These are phyloP conservation scores for Zygoascus hellenicus DNA, from an alignment of 1,139 yeast genomes.

Conservation along the genomic window DNA sequence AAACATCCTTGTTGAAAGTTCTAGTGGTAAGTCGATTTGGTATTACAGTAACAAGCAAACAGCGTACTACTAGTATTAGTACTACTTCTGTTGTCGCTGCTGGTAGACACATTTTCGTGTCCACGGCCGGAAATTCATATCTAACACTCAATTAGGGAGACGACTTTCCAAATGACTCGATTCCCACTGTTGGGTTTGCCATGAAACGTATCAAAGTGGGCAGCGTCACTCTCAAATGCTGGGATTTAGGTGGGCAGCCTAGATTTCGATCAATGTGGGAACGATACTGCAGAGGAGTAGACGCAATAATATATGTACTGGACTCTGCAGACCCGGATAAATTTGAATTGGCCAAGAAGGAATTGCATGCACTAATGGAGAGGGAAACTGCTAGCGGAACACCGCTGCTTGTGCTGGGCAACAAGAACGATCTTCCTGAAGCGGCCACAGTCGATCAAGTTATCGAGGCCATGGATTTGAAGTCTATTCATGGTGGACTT, in stretches of 20 bases:
- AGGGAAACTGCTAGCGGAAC: constrained; percentile 33
- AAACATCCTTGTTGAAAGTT: constrained; percentile 34
- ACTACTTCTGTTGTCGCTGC: no score
- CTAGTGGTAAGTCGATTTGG: constrained; percentile 25
- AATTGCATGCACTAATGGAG: constrained; percentile 31
- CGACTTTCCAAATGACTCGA: constrained; percentile 34
- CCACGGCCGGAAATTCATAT: background rate
- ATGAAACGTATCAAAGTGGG: constrained; percentile 36
- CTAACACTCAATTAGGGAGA: constrained; percentile 27
- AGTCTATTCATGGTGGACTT: constrained; percentile 32
- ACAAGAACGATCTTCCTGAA: constrained; percentile 35
- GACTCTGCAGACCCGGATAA: constrained; percentile 34
- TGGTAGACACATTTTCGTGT: no score
- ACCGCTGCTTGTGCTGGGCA: constrained; percentile 36
- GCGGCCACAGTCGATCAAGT: constrained; percentile 34
- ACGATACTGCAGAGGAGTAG: constrained; percentile 37
- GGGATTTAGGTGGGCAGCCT: constrained; percentile 41
- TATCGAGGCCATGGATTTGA: constrained; percentile 31
- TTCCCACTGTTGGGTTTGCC: constrained; percentile 39
- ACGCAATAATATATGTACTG: constrained; percentile 36
- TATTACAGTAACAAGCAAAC: background rate
- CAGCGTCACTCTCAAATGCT: constrained; percentile 37
- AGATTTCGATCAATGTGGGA: constrained; percentile 40
- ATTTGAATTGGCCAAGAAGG: constrained; percentile 30
- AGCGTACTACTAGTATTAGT: background rate